Evolutionary conservation across 2,329 filamentous ascomycete genomes (phyloP).

Genomic region (Diaporthe velutina): DNA sequence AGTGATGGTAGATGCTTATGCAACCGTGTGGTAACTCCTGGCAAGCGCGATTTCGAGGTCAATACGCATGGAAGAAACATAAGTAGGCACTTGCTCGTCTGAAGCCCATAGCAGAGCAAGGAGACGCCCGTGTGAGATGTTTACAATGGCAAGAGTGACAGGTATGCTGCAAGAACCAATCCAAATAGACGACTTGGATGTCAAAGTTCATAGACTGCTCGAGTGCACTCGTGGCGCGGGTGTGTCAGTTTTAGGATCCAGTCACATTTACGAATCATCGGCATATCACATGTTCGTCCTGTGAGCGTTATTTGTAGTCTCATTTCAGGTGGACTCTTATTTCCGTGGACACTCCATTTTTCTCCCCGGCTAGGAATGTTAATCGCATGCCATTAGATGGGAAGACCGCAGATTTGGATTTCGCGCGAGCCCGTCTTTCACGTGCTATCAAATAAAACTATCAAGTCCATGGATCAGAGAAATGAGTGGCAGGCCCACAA

Average conservation of each 20-base stretch:
- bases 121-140: neutral
- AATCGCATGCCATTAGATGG: constrained; percentile 30
- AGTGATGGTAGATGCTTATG: neutral
- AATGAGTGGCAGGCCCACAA: constrained; percentile 37
- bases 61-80: neutral
- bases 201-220: neutral
- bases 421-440: constrained; percentile 35
- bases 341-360: neutral
- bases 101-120: neutral
- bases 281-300: neutral
- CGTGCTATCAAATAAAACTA: constrained; percentile 40
- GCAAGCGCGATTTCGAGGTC: neutral
- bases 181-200: neutral
- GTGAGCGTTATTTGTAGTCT: neutral
- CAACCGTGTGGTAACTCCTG: neutral
- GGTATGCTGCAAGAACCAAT: no score
- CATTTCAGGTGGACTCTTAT: constrained; percentile 24
- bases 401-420: constrained; percentile 36
- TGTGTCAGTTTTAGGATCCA: constrained; percentile 5
- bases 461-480: constrained; percentile 40
- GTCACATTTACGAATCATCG: constrained; percentile 36
- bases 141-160: neutral
- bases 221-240: neutral
- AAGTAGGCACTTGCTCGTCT: no score
- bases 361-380: constrained; percentile 16